phyloP scores from a whole-genome alignment of 495 filamentous ascomycete species.

The Penicillium taxi region DNA sequence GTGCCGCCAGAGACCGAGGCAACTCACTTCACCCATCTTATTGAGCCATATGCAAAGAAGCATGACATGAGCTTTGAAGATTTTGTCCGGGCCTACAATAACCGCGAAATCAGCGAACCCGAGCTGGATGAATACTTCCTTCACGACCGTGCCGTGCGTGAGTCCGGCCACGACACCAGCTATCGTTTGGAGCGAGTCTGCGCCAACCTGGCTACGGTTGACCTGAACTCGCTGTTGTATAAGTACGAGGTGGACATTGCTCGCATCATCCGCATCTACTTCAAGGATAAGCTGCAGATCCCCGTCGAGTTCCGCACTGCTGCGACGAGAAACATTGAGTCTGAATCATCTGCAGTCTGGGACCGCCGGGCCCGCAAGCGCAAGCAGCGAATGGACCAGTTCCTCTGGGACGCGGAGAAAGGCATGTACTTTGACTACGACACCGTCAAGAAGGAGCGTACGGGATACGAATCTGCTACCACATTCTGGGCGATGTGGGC shows the following conservation, averaged over 20 bases:
- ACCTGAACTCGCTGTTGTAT: constrained; percentile 87
- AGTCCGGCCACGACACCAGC: constrained; percentile 94
- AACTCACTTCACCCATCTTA: constrained; percentile 76
- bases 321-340: constrained; percentile 47
- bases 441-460: constrained; percentile 68
- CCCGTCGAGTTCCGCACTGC: constrained; percentile 67
- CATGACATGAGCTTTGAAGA: constrained; percentile 70
- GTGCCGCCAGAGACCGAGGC: constrained; percentile 93
- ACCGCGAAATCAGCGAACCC: constrained; percentile 67
- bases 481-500: constrained; percentile 98
- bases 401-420: constrained; percentile 80
- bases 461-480: constrained; percentile 75
- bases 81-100: constrained; percentile 82
- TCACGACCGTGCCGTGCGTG: constrained; percentile 88
- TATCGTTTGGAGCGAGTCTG: constrained; percentile 85
- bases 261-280: constrained; percentile 69
- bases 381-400: constrained; percentile 74
- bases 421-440: constrained; percentile 98
- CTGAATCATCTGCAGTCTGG: constrained; percentile 79
- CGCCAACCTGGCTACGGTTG: constrained; percentile 84
- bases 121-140: constrained; percentile 90
- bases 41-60: constrained; percentile 80
- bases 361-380: constrained; percentile 75
- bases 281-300: constrained; percentile 68
- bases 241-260: constrained; percentile 94